Conservation (phyloP, 208 protist species). For the Trypanosoma avium region DNA sequence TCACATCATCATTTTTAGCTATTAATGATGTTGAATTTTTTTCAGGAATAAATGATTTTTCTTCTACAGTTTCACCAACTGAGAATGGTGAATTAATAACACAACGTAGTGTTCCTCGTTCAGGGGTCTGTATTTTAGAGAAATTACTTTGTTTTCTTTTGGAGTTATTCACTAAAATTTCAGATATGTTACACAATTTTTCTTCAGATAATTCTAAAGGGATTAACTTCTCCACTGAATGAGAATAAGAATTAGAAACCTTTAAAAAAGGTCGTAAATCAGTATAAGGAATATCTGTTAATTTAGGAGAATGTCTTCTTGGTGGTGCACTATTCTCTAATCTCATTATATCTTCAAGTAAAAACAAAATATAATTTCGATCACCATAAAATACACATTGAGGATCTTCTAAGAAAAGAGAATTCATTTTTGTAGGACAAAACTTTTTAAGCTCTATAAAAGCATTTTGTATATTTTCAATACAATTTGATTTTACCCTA, state of each 20-base stretch:
- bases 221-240: too few species aligned
- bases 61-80: not conserved
- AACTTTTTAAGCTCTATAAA: conserved; percentile 33
- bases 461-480: conserved; percentile 47
- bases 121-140: not conserved
- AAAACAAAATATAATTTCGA: conserved; percentile 37
- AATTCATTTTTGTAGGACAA: conserved; percentile 26
- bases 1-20: not conserved
- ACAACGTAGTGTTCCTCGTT: conserved; percentile 7
- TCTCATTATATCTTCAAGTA: conserved; percentile 42
- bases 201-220: not conserved
- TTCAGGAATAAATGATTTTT: not conserved
- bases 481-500: conserved; percentile 45
- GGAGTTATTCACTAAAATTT: not conserved
- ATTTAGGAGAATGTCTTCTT: conserved; percentile 3
- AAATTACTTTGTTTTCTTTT: not conserved
- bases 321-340: conserved; percentile 14
- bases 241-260: not conserved
- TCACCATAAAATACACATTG: conserved; percentile 45
- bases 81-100: conserved; percentile 22
- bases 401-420: conserved; percentile 26
- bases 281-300: conserved; percentile 9
- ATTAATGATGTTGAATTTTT: not conserved
- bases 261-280: not conserved
- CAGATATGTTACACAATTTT: not conserved